A percentile compares a stretch with the other conserved stretches of the same genome.
Evolutionary conservation across 2,329 filamentous ascomycete species (phyloP).

Genomic region (Fusarium nelsonii): DNA sequence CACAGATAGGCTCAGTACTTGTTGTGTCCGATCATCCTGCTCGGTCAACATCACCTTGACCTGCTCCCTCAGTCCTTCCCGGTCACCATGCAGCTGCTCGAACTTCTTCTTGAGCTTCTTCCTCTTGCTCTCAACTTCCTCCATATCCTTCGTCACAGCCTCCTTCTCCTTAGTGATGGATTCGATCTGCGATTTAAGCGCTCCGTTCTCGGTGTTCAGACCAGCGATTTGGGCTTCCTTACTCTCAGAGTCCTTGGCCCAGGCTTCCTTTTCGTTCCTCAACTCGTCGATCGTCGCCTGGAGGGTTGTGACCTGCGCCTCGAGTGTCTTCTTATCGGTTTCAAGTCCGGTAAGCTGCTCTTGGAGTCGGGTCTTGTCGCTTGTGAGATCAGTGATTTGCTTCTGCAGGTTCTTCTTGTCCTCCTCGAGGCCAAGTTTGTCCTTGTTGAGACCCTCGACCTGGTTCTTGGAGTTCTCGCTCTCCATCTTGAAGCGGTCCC

Average conservation of each 20-base stretch:
- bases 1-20: constrained; percentile 42
- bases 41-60: constrained; percentile 39
- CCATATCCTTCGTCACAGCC: constrained; percentile 35
- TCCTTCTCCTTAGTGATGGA: constrained; percentile 45
- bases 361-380: constrained; percentile 35
- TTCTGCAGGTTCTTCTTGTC: constrained; percentile 43
- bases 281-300: constrained; percentile 42
- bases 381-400: constrained; percentile 33
- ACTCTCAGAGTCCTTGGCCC: constrained; percentile 40
- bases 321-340: constrained; percentile 42
- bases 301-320: constrained; percentile 36
- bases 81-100: constrained; percentile 37
- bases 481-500: constrained; percentile 42
- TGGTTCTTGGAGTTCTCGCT: constrained; percentile 35
- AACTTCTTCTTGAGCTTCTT: constrained; percentile 46
- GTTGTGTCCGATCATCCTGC: constrained; percentile 43
- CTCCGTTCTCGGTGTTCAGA: constrained; percentile 40
- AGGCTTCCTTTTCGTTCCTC: constrained; percentile 40
- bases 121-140: constrained; percentile 42
- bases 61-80: constrained; percentile 36
- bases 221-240: constrained; percentile 44
- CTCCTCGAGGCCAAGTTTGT: constrained; percentile 39
- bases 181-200: constrained; percentile 45
- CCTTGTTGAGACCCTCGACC: constrained; percentile 39
- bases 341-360: constrained; percentile 40